Base-by-base conservation (phyloP, 805 yeast species). In the Metschnikowia dekortorum region DNA sequence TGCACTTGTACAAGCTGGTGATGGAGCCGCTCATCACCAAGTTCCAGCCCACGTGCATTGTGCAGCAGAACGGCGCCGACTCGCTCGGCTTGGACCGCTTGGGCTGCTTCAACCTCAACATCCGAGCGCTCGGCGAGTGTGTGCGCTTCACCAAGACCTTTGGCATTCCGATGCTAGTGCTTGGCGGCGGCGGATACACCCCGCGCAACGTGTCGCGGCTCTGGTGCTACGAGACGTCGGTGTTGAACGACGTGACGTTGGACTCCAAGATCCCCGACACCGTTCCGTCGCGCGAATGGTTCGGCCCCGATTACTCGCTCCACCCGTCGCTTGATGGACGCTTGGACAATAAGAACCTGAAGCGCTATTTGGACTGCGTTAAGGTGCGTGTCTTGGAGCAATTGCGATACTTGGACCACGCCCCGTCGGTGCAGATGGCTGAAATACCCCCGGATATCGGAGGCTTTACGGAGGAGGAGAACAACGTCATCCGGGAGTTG, bases 151-250 rank as follows among this genome's bases (percentile, higher is more conserved):
- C 91, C 57, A 89, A 89, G 68, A 82, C 90, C 38, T 91, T 91
- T 69, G 95, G 95, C 13, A 70, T 91, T 35, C 98, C 98, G 8
- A 81, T 89, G 80, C 72, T 92, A 57, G 96, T 91, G 6, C 73
- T 92, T 10, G 99, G 99, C 22, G 99, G 99, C 47, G 99, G 99
- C 53, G 99, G 99, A 16, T 92, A 92, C 68, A 94, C 99, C 2
- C 96, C 96, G 64, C 78, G 97, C 61, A 92, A 92, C 63, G 99
- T 92, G 11, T 85, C 95, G 37, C 76, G 98, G 58, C 78, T 95
- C 32, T 92, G 99, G 99, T 86, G 96, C 60, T 90, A 86, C 66
- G 99, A 92, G 68, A 92, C 98, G 1, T 84, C 91, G 36, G 74
- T 88, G 28, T 70, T 87, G 59, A 87, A 84, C 49, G 88, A 87